A percentile compares a stretch with the other conserved stretches of the same genome.
These are phyloP conservation scores for Lachnellula subtilissima DNA, from an alignment of 2,329 filamentous ascomycete species.

Conservation along the genomic window DNA sequence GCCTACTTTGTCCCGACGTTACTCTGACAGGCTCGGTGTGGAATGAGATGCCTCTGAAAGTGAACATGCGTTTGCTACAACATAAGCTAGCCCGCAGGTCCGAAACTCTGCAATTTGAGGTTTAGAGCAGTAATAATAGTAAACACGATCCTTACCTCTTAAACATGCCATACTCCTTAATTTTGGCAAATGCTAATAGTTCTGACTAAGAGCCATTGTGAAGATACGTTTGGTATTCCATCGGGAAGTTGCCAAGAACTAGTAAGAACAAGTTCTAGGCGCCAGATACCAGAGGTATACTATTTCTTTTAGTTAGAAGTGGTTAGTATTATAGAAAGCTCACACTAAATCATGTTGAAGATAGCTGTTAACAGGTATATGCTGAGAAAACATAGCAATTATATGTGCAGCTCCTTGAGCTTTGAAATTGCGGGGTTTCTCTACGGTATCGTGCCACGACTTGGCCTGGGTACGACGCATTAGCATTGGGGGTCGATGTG, in stretches of 20 bases:
- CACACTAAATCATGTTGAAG: neutral
- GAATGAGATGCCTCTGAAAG: no score
- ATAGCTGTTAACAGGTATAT: neutral
- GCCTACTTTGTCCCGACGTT: no score
- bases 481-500: no score
- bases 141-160: slow-evolving; percentile 3
- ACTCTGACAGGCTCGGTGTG: no score
- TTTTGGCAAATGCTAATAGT: neutral
- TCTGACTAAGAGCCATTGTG: slow-evolving; percentile 1
- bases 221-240: neutral
- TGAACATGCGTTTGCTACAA: no score
- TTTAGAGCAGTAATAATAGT: neutral
- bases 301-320: neutral
- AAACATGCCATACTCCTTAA: slow-evolving; percentile 6
- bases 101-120: no score
- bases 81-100: no score
- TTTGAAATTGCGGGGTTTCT: slow-evolving; percentile 1
- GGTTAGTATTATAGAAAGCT: neutral
- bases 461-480: no score
- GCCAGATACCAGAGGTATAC: slow-evolving; percentile 1
- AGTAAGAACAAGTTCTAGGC: slow-evolving; percentile 1
- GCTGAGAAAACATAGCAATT: slow-evolving; percentile 2
- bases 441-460: neutral
- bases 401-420: slow-evolving; percentile 4
- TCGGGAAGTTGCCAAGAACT: slow-evolving; percentile 1